Evolutionary conservation across 257 asterid species (phyloP).

Genomic region (Schizonepeta tenuifolia): DNA sequence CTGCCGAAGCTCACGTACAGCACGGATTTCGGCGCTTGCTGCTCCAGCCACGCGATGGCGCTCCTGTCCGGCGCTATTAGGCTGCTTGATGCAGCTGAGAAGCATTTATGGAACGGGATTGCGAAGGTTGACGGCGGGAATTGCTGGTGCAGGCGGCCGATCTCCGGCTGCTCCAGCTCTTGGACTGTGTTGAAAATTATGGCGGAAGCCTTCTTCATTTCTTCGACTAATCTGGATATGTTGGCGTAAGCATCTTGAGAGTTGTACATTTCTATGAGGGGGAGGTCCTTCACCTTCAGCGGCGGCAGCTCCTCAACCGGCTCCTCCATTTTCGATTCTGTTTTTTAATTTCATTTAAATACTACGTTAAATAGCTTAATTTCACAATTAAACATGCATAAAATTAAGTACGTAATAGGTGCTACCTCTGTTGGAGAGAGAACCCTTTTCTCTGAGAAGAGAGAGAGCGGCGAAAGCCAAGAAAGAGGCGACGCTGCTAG

Average conservation of each 20-base stretch:
- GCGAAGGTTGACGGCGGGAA: constrained; percentile 25
- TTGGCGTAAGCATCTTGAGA: constrained; percentile 18
- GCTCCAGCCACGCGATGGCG: constrained; percentile 50
- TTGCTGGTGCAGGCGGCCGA: constrained; percentile 28
- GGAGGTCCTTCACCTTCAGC: constrained; percentile 44
- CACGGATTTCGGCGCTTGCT: constrained; percentile 45
- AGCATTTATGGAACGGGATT: constrained; percentile 44
- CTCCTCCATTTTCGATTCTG: constrained; percentile 41
- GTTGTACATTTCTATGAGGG: constrained; percentile 20
- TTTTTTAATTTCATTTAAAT: too few species aligned
- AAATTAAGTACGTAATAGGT: too few species aligned
- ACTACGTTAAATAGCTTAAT: too few species aligned
- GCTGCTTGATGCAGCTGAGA: constrained; percentile 47
- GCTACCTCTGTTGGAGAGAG: constrained; percentile 41
- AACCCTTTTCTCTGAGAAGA: constrained; percentile 32
- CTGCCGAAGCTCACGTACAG: constrained; percentile 59
- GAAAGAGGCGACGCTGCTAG: constrained; percentile 38
- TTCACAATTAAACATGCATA: too few species aligned
- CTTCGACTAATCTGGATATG: constrained; percentile 30
- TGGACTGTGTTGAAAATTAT: constrained; percentile 39
- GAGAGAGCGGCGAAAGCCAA: constrained; percentile 37
- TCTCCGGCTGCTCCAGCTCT: constrained; percentile 38
- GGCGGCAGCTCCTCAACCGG: constrained; percentile 42
- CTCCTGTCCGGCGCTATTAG: constrained; percentile 38
- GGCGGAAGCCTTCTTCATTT: constrained; percentile 39